Conservation (phyloP, 1,284 basidiomycete genomes). For the Boletus albobrunnescens region DNA sequence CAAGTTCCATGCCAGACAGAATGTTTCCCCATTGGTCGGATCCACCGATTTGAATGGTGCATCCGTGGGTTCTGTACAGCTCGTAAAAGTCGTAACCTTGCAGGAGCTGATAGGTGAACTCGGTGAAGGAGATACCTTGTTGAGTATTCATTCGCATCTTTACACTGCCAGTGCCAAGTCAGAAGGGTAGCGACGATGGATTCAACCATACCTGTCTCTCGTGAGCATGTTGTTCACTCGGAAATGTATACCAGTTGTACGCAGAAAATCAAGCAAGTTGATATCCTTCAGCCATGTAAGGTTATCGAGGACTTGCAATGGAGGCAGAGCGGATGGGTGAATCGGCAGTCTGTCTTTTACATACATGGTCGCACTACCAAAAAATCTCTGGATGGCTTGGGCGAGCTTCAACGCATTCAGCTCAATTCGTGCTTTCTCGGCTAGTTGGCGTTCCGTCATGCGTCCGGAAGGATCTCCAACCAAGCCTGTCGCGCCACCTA, state of each 20-base stretch:
- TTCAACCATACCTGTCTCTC: constrained; percentile 72
- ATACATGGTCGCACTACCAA: constrained; percentile 62
- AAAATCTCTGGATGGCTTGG: constrained; percentile 68
- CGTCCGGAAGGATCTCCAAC: constrained; percentile 96
- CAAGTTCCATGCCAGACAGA: constrained; percentile 85
- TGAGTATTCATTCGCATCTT: constrained; percentile 76
- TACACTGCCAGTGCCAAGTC: constrained; percentile 53
- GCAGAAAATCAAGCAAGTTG: constrained; percentile 81
- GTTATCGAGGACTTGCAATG: constrained; percentile 73
- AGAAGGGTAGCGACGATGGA: background rate
- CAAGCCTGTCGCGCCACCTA: constrained; percentile 94
- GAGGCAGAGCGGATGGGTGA: constrained; percentile 18
- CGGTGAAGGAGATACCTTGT: constrained; percentile 91
- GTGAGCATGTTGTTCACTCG: constrained; percentile 89
- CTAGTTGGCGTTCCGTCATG: constrained; percentile 74
- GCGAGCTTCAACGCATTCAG: constrained; percentile 70
- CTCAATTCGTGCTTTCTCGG: constrained; percentile 57
- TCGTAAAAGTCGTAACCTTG: constrained; percentile 95
- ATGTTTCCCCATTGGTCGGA: constrained; percentile 99
- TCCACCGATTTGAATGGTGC: constrained; percentile 90
- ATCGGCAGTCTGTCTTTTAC: constrained; percentile 39
- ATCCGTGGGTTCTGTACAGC: constrained; percentile 65
- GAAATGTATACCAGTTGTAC: constrained; percentile 75
- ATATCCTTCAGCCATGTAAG: constrained; percentile 77
- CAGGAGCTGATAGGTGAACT: constrained; percentile 95